These are phyloP conservation scores for Carex littledalei DNA, from an alignment of 176 grass and related monocot species.

Conservation along the genomic window DNA sequence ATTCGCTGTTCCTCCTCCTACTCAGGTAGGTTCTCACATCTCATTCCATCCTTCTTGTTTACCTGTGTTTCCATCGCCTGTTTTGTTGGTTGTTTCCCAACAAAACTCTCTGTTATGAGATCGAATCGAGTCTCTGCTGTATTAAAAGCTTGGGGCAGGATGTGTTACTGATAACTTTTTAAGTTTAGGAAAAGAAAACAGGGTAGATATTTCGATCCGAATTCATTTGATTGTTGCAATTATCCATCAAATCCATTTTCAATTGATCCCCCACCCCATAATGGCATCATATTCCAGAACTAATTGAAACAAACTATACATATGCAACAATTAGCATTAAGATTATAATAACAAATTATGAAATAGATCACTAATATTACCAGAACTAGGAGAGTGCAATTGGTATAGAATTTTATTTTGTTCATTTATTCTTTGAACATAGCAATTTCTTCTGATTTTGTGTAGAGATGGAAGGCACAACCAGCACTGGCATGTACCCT, in stretches of 20 bases:
- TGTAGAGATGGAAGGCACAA: conserved; percentile 15
- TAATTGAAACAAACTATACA: background rate
- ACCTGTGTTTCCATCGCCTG: background rate
- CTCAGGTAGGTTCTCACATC: background rate
- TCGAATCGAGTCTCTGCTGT: background rate
- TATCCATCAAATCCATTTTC: background rate
- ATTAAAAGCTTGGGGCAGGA: background rate
- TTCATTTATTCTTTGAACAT: background rate
- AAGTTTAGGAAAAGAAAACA: background rate
- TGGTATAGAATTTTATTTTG: background rate
- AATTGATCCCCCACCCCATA: background rate
- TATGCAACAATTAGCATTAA: background rate
- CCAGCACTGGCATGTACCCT: conserved; percentile 52
- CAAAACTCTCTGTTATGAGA: background rate
- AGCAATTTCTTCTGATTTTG: background rate
- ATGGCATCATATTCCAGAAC: background rate
- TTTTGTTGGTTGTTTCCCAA: too few species aligned
- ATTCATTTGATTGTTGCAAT: background rate
- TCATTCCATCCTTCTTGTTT: background rate
- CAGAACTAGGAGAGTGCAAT: background rate
- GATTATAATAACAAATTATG: background rate
- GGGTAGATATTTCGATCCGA: background rate
- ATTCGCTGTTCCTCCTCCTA: background rate
- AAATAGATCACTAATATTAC: too few species aligned
- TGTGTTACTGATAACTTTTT: background rate